phyloP scores from a whole-genome alignment of 2,329 filamentous ascomycete species.

The Cercospora nicotianae region DNA sequence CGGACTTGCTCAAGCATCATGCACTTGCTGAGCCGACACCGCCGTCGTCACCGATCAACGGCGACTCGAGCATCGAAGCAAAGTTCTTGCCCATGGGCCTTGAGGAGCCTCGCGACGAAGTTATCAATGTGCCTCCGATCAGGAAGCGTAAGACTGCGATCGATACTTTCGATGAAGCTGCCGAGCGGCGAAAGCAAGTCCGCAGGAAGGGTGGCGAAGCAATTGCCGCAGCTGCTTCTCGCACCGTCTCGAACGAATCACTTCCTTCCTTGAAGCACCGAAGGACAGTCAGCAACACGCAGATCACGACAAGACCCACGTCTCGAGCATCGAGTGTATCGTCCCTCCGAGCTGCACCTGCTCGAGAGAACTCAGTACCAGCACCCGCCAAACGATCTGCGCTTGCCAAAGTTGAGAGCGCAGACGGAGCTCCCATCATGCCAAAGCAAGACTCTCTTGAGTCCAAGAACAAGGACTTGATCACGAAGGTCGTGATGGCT shows the following conservation, averaged over 20 bases:
- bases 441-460: conserved; percentile 24
- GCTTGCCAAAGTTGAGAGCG: conserved; percentile 32
- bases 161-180: conserved; percentile 51
- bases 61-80: conserved; percentile 22
- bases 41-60: conserved; percentile 30
- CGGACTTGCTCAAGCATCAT: conserved; percentile 39
- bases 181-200: conserved; percentile 45
- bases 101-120: conserved; percentile 11
- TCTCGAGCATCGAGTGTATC: conserved; percentile 37
- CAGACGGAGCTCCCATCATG: conserved; percentile 11
- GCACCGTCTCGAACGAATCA: conserved; percentile 32
- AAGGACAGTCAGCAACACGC: conserved; percentile 31
- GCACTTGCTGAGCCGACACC: conserved; percentile 24
- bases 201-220: conserved; percentile 46
- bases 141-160: conserved; percentile 46
- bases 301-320: conserved; percentile 28
- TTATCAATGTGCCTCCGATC: conserved; percentile 31
- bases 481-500: conserved; percentile 54
- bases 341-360: conserved; percentile 25
- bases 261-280: conserved; percentile 37
- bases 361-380: conserved; percentile 25
- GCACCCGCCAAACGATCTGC: conserved; percentile 30
- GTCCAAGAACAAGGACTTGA: conserved; percentile 49
- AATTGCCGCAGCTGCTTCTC: conserved; percentile 43
- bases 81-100: conserved; percentile 27